Conservation (phyloP, 768 basidiomycete species). For the Candolleomyces efflorescens region DNA sequence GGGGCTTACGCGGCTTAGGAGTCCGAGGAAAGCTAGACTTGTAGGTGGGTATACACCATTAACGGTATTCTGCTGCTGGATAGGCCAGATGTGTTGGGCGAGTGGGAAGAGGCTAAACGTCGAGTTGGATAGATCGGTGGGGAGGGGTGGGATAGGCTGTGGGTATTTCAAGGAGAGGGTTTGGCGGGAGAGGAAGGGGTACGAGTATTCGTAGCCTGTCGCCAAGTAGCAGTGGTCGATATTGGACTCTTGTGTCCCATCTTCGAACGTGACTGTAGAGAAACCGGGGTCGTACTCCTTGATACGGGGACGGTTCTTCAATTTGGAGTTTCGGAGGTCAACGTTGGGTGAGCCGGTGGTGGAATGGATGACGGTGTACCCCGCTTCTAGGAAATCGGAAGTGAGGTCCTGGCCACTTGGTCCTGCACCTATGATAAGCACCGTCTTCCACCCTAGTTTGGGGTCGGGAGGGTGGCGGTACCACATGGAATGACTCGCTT, state of each 20-base stretch:
- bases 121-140: slow-evolving; percentile 55
- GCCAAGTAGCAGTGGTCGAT: slow-evolving; percentile 68
- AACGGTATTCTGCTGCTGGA: slow-evolving; percentile 28
- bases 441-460: slow-evolving; percentile 15
- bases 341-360: slow-evolving; percentile 30
- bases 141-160: slow-evolving; percentile 45
- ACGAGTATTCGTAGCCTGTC: slow-evolving; percentile 66
- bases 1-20: slow-evolving; percentile 57
- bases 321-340: slow-evolving; percentile 13
- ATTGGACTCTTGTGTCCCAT: slow-evolving; percentile 47
- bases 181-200: slow-evolving; percentile 52
- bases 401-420: slow-evolving; percentile 71
- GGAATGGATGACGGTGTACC: slow-evolving; percentile 53
- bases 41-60: slow-evolving; percentile 45
- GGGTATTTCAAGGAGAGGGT: slow-evolving; percentile 23
- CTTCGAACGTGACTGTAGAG: slow-evolving; percentile 24
- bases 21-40: slow-evolving; percentile 63
- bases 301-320: slow-evolving; percentile 40
- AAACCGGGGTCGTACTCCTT: slow-evolving; percentile 33
- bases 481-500: slow-evolving; percentile 62
- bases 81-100: slow-evolving; percentile 64
- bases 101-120: slow-evolving; percentile 68
- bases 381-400: slow-evolving; percentile 46
- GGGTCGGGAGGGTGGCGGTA: slow-evolving; percentile 41
- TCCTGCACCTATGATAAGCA: slow-evolving; percentile 48